phyloP scores from a whole-genome alignment of 1,284 basidiomycete species.

The Uromyces viciae-fabae region DNA sequence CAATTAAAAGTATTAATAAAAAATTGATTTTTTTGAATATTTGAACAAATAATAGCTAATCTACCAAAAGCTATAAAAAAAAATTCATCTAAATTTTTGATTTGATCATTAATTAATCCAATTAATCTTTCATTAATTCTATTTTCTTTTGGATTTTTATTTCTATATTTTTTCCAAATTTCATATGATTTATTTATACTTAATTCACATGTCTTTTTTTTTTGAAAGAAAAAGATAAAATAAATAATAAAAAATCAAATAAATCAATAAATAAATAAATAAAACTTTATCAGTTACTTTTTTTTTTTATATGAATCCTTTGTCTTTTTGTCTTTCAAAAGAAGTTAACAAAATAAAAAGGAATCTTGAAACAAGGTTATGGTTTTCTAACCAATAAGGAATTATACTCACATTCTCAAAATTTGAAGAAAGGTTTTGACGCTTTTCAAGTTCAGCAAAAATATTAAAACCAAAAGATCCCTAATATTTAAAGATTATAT shows the following conservation, averaged over 20 bases:
- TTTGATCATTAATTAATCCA: not conserved
- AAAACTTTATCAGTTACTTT: not conserved
- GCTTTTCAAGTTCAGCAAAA: not conserved
- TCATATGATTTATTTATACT: not conserved
- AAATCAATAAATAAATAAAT: not conserved
- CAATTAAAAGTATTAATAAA: not conserved
- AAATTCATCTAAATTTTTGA: not conserved
- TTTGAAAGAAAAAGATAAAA: not conserved
- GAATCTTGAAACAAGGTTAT: too few relatives aligned
- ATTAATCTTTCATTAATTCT: not conserved
- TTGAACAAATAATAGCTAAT: not conserved
- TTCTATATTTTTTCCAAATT: not conserved
- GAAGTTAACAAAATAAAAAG: too few relatives aligned
- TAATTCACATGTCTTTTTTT: not conserved
- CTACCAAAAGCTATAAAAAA: constrained; percentile 21
- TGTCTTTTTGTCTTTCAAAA: not conserved
- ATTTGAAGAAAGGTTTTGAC: not conserved
- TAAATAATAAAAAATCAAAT: too few relatives aligned
- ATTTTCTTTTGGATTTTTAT: not conserved
- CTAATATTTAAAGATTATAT: not conserved
- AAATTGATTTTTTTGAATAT: not conserved
- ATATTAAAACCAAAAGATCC: not conserved
- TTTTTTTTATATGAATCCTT: not conserved
- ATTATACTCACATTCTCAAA: not conserved
- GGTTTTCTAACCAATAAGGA: too few relatives aligned